Evolutionary conservation across 352 stramenopile genomes (phyloP).

Genomic region (Phytopythium chamaehyphon): DNA sequence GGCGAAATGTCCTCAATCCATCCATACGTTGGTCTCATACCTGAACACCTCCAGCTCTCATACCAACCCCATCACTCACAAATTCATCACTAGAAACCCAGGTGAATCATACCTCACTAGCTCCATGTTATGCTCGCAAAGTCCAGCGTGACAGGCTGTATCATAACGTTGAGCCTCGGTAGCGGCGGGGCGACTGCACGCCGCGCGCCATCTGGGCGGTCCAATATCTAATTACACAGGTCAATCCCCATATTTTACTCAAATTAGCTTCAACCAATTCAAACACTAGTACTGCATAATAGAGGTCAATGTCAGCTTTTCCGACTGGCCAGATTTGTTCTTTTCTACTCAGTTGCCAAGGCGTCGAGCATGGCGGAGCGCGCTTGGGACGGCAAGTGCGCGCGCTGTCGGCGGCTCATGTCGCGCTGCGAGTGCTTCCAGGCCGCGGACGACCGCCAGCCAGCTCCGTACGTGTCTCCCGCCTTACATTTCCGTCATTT

Average conservation of each 20-base stretch:
- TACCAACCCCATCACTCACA: no score
- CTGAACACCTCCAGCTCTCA: no score
- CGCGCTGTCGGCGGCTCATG: slow-evolving; percentile 35
- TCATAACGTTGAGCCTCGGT: neutral
- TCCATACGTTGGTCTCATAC: no score
- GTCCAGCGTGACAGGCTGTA: no score
- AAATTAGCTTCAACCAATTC: no score
- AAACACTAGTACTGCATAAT: no score
- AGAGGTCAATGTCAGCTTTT: neutral
- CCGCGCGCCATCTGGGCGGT: neutral
- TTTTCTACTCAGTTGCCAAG: neutral
- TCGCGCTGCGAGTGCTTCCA: slow-evolving; percentile 36
- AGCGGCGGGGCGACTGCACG: neutral
- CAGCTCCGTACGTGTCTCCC: slow-evolving; percentile 4
- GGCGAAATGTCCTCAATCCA: no score
- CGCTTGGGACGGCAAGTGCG: slow-evolving; percentile 41
- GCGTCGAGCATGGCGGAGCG: slow-evolving; percentile 3
- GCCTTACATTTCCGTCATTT: no score
- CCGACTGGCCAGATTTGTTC: slow-evolving; percentile 4
- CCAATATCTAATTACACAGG: neutral
- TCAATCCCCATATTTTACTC: no score
- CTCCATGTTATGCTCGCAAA: no score
- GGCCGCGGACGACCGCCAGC: slow-evolving; percentile 12
- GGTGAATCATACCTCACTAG: no score
- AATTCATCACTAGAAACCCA: no score